Evolutionary conservation across 352 stramenopile genomes (phyloP), one percentile per base, ranked within the genome.

Genomic region (Pythium sp.): DNA sequence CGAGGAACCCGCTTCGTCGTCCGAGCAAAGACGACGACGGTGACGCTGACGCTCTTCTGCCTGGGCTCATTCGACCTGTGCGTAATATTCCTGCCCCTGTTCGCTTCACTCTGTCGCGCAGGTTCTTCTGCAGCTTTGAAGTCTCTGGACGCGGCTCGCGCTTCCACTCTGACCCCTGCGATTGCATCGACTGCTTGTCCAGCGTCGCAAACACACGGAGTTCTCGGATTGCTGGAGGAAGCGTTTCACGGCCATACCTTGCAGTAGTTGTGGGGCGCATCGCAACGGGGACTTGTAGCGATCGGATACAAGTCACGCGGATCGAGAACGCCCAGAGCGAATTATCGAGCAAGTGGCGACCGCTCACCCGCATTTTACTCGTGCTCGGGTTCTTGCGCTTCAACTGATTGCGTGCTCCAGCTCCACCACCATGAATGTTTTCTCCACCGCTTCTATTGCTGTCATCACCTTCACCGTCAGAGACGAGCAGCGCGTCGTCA

Each of bases 181-280:
- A 84, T 62, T 91, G 83, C 46, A 70, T 69, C 24, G 78, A 65
- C 60, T 84, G 80, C 58, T 82, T 86, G 69, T 87, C 80, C 4
- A 91, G 53, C 26, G 68, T 71, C 0, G 76, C 78, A 67, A 90
- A 91, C 36, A 91, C 75, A 5, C 80, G 72, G n/a, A 91, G 68
- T 49, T 90, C 79, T 18, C 74, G 76, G 28, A 91, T 79, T 12
- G 55, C 59, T n/a, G 67, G 65, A 6, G 63, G 22, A 3, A 20
- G 14, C 14, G n/a, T 20, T 11, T 20, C 43, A 20, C 43, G 43
- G 22, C 43, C n/a, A 22, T 7, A 32, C 34, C 14, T n/a, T 46
- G 41, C 34, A 24, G 54, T 38, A 46, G 14, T 38, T 32, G 56
- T 36, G 2, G 28, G 18, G 1, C 75, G 78, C 49, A 74, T 62